Base-by-base conservation (phyloP, 768 basidiomycete genomes). In the Leccinum disarticulatum region DNA sequence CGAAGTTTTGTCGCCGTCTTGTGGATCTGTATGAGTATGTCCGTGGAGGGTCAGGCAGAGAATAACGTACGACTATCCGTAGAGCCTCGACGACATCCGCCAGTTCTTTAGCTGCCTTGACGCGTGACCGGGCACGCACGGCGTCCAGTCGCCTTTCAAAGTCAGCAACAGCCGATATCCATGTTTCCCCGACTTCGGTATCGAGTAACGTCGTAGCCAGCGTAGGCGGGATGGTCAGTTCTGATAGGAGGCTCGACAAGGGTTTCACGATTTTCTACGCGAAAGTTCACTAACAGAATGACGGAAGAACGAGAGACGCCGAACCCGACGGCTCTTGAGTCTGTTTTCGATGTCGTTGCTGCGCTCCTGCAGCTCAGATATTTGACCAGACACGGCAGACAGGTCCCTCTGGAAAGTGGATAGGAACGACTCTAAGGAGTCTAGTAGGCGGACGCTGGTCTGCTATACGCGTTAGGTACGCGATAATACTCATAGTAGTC, bases 371-470 rank as follows among this genome's bases (percentile, higher is more conserved):
- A 99, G 80, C 62, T 98, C 93, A 1, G 93, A 90, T 71, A 99
- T 96, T 72, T 99, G 95, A 3, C 94, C 92, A 3, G 97, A 98
- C 10, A 98, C 97, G 2, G 89, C 88, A 6, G 93, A 91, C 22
- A 99, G 80, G 73, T 99, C 96, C 66, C 82, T 89, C 74, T 98
- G 96, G 69, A 99, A 99, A 0, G 92, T 97, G 3, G 93, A 94
- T 11, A 99, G 81, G 73, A 98, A 98, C 1, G 86, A 81, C 64
- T 97, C 89, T 3, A 99, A 81, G 1, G 93, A 93, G 68, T 93
- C 88, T 55, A 99, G 80, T 19, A 98, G 82, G 59, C 80, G 81
- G 14, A 91, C 83, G 68, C 95, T 96, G 15, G 92, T 89, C 96
- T 99, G 71, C 8, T 27, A 25, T 30, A 36, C 41, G 43, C 30